Conservation (phyloP, 2,329 filamentous ascomycete genomes). For the Phaeophleospora eucalypticola region DNA sequence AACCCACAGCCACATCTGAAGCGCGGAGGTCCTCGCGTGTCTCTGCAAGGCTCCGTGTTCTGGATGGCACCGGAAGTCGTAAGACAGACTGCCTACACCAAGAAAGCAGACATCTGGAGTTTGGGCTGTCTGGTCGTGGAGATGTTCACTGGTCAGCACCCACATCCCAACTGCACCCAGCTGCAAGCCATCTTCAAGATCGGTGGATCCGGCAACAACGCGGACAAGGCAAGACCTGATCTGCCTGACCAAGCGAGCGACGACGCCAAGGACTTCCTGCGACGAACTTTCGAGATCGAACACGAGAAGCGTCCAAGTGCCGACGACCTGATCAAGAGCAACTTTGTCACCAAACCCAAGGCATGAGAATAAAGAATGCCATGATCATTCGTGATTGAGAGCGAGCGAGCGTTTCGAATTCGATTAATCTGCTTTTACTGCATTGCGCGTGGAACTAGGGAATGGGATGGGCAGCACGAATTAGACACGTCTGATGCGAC, state of each 20-base stretch:
- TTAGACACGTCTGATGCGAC: not conserved
- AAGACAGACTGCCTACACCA: constrained; percentile 94
- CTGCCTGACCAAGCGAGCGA: constrained; percentile 81
- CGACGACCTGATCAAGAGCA: constrained; percentile 79
- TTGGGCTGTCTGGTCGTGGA: constrained; percentile 94
- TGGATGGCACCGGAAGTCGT: constrained; percentile 99
- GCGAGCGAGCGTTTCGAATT: too few species aligned
- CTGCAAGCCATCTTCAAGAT: constrained; percentile 99
- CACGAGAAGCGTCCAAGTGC: constrained; percentile 88
- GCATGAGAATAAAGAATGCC: constrained; percentile 10
- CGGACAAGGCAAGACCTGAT: constrained; percentile 67
- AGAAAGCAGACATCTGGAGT: constrained; percentile 98
- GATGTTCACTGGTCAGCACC: constrained; percentile 97
- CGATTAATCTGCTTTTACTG: not conserved
- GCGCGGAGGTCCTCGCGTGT: constrained; percentile 61
- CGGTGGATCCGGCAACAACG: constrained; percentile 59
- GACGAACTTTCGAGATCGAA: constrained; percentile 90
- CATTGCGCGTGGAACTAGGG: not conserved
- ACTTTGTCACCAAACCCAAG: constrained; percentile 51
- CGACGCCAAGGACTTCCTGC: constrained; percentile 78
- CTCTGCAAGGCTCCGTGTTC: constrained; percentile 93
- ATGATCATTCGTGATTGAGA: too few species aligned
- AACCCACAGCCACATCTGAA: constrained; percentile 40
- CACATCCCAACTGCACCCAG: constrained; percentile 95
- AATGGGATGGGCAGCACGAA: not conserved